Percentiles rank a stretch among this genome's conserved stretches.
These are phyloP conservation scores for Metschnikowia drakensbergensis DNA, from an alignment of 805 yeast genomes.

Conservation along the genomic window DNA sequence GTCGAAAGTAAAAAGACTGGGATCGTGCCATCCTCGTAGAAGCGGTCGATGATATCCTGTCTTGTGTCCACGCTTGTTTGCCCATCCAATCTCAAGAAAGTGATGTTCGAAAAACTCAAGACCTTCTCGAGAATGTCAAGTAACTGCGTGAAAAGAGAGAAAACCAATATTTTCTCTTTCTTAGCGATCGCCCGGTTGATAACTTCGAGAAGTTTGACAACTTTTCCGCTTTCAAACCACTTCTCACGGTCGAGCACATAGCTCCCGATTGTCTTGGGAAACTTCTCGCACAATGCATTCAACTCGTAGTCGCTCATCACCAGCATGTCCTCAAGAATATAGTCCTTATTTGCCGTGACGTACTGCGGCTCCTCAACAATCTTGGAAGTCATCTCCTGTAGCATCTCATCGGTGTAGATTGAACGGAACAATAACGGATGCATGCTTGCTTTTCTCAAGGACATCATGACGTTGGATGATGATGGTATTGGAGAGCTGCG, in stretches of 20 bases:
- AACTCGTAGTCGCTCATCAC: slow-evolving; percentile 92
- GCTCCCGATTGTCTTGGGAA: slow-evolving; percentile 58
- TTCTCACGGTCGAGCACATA: slow-evolving; percentile 52
- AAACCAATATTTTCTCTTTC: slow-evolving; percentile 70
- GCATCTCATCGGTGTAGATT: slow-evolving; percentile 50
- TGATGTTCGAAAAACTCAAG: slow-evolving; percentile 56
- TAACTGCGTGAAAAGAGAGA: slow-evolving; percentile 90
- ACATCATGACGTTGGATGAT: slow-evolving; percentile 76
- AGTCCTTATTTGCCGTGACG: slow-evolving; percentile 68
- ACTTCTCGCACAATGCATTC: slow-evolving; percentile 66
- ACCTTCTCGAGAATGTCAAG: slow-evolving; percentile 82
- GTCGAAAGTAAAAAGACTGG: slow-evolving; percentile 89
- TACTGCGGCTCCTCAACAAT: slow-evolving; percentile 83
- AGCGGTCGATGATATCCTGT: slow-evolving; percentile 86
- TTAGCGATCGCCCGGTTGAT: slow-evolving; percentile 55
- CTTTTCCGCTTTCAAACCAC: slow-evolving; percentile 73
- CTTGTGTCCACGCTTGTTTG: slow-evolving; percentile 87
- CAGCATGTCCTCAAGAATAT: slow-evolving; percentile 89
- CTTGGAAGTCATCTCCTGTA: slow-evolving; percentile 66
- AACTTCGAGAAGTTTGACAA: slow-evolving; percentile 51
- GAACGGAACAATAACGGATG: slow-evolving; percentile 85
- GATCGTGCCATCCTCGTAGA: slow-evolving; percentile 74
- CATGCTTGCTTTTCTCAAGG: slow-evolving; percentile 83
- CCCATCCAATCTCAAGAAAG: slow-evolving; percentile 89
- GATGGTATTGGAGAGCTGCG: slow-evolving; percentile 35